These are phyloP conservation scores for Tolypocladium cylindrosporum DNA, from an alignment of 2,329 filamentous ascomycete genomes.

Conservation along the genomic window DNA sequence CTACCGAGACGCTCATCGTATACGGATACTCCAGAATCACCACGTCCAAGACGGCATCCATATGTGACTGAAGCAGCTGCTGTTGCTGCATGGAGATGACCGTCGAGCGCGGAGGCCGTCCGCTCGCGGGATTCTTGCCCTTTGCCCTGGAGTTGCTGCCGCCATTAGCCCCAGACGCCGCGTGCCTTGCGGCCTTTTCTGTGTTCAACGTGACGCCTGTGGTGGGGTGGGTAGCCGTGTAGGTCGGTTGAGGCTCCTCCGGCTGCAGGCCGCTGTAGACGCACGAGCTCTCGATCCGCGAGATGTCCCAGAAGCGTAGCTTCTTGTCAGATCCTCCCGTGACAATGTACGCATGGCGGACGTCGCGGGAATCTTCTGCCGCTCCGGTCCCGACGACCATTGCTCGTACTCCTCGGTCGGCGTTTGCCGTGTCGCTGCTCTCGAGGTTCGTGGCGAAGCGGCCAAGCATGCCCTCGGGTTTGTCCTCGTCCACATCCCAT, in stretches of 20 bases:
- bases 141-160: conserved; percentile 11
- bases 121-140: conserved; percentile 15
- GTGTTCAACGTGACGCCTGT: conserved; percentile 55
- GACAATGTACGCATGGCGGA: conserved; percentile 73
- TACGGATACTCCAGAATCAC: conserved; percentile 83
- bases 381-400: conserved; percentile 68
- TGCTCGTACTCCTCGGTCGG: conserved; percentile 61
- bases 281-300: conserved; percentile 64
- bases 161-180: conserved; percentile 12
- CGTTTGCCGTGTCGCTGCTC: conserved; percentile 40
- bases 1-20: conserved; percentile 84
- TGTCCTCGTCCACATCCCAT: conserved; percentile 85
- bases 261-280: conserved; percentile 69
- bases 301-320: conserved; percentile 87
- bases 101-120: conserved; percentile 58
- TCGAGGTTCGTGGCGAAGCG: conserved; percentile 73
- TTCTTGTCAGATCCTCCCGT: conserved; percentile 85
- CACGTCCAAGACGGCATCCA: conserved; percentile 82
- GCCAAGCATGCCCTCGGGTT: conserved; percentile 73
- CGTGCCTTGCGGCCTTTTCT: conserved; percentile 43
- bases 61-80: conserved; percentile 71
- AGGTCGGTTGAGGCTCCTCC: conserved; percentile 65
- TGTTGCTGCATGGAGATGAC: conserved; percentile 85
- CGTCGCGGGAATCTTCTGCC: conserved; percentile 57
- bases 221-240: conserved; percentile 52